Evolutionary conservation across 768 basidiomycete genomes (phyloP), one percentile per base, ranked within the genome.

Genomic region (Leucocoprinus birnbaumii): DNA sequence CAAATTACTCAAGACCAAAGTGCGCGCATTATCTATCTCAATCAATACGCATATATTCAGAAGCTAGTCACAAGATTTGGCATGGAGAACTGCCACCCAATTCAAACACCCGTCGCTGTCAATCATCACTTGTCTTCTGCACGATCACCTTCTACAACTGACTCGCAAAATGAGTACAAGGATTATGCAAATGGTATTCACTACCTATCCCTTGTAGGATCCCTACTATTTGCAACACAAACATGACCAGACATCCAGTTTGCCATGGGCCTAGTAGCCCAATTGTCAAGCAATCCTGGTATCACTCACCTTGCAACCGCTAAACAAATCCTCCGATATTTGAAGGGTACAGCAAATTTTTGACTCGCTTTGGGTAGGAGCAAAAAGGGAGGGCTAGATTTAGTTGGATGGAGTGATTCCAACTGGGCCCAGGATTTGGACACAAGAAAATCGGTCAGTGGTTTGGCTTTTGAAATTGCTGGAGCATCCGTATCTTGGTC

Each of bases 21-120:
- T 1, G 42, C 50, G 0, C 54, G 55, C 19, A 65, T 62, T 3
- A 57, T 72, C 5, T 59, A 61, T 14, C 52, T 68, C 18, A 56
- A 53, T 43, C 68, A 74, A 46, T 19, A 44, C 3, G 46, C 60
- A 3, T 70, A 68, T 22, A 63, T 68, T 19, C 44, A 61, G 3
- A 38, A 53, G 25, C 60, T 68, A 14, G 48, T 65, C 21, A 44
- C 45, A 6, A 38, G 50, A n/a, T 63, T 66, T 49, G 61, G 61
- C 11, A 56, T 64, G 38, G 38, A 59, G 37, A 51, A 64, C 41
- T 52, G 55, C 22, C 41, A 51, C 7, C 61, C 67, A 0, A 57
- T 70, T 37, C 55, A 58, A 0, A 69, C 62, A 0, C 71, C 62
- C 16, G 24, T 61, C 8, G 38, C 26, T 16, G 38, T 43, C 4